These are phyloP conservation scores for Ganoderma sinense DNA, from an alignment of 1,284 basidiomycete species.

Conservation along the genomic window DNA sequence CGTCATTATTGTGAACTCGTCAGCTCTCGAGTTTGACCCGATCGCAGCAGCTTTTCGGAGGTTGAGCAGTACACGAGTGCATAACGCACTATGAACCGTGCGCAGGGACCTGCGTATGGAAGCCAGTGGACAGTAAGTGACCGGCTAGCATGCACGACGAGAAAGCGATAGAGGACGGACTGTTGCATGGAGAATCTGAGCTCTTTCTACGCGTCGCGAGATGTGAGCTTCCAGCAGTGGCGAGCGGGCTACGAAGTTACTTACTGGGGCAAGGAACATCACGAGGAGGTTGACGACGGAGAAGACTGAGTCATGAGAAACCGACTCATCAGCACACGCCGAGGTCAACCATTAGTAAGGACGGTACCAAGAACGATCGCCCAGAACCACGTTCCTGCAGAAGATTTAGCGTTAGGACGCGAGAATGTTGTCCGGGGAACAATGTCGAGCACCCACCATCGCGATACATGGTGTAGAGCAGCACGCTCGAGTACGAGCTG, in stretches of 20 bases:
- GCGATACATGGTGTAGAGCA: constrained; percentile 2
- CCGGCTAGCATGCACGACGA: too few relatives aligned
- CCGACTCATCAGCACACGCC: not conserved
- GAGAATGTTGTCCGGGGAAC: not conserved
- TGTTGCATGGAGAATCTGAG: constrained; percentile 4
- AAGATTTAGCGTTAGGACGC: not conserved
- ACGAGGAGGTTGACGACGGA: constrained; percentile 10
- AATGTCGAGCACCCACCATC: not conserved
- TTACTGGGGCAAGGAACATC: constrained; percentile 4
- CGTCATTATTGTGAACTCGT: not conserved
- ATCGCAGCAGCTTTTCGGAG: constrained; percentile 5
- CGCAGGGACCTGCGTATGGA: not conserved
- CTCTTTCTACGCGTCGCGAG: not conserved
- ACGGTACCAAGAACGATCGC: not conserved
- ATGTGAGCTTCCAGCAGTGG: not conserved
- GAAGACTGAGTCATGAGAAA: not conserved
- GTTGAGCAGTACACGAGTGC: constrained; percentile 8
- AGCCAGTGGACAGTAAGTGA: not conserved
- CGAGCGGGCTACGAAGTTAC: not conserved
- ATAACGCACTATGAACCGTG: not conserved
- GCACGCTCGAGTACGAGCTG: not conserved
- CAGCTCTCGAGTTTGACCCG: not conserved
- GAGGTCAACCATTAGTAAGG: not conserved
- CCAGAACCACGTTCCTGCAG: constrained; percentile 1
- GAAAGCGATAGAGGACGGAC: not conserved